Percentiles rank a stretch among this genome's conserved stretches.
These are phyloP conservation scores for Emericellopsis terricola DNA, from an alignment of 495 filamentous ascomycete species.

Conservation along the genomic window DNA sequence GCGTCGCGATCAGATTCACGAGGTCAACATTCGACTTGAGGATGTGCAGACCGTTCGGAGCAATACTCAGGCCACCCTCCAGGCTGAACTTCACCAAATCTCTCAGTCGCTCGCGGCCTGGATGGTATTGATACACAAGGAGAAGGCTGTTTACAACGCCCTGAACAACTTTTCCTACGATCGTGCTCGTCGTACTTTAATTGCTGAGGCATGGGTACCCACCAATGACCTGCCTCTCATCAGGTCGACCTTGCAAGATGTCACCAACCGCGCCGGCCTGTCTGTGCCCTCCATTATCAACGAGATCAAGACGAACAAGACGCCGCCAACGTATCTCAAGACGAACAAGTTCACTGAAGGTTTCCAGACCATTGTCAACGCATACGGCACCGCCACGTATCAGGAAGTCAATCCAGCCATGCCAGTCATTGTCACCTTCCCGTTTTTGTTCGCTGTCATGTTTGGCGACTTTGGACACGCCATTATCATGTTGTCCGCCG, in stretches of 20 bases:
- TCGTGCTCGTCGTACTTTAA: slow-evolving; percentile 82
- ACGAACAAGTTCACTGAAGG: slow-evolving; percentile 96
- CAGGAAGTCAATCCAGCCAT: slow-evolving; percentile 91
- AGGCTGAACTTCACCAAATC: slow-evolving; percentile 85
- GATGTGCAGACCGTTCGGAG: slow-evolving; percentile 81
- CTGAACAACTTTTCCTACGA: slow-evolving; percentile 95
- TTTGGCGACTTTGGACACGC: slow-evolving; percentile 96
- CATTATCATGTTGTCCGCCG: slow-evolving; percentile 61
- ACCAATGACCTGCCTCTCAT: slow-evolving; percentile 80
- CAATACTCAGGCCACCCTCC: slow-evolving; percentile 91
- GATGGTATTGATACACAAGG: slow-evolving; percentile 95
- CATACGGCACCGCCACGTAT: slow-evolving; percentile 94
- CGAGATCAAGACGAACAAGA: slow-evolving; percentile 89
- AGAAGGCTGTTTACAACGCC: slow-evolving; percentile 95
- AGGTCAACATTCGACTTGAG: slow-evolving; percentile 80
- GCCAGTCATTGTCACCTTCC: slow-evolving; percentile 90
- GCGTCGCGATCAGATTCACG: slow-evolving; percentile 83
- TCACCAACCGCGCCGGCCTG: slow-evolving; percentile 84
- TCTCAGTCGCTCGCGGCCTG: slow-evolving; percentile 76
- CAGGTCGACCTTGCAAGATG: slow-evolving; percentile 90
- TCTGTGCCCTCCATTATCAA: slow-evolving; percentile 96
- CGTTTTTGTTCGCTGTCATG: slow-evolving; percentile 98
- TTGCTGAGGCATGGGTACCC: slow-evolving; percentile 95
- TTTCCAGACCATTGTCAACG: slow-evolving; percentile 98
- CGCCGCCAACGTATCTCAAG: slow-evolving; percentile 85